Evolutionary conservation across 805 yeast species (phyloP), one percentile per base, ranked within the genome.

Genomic region (Candida taoyuanica): DNA sequence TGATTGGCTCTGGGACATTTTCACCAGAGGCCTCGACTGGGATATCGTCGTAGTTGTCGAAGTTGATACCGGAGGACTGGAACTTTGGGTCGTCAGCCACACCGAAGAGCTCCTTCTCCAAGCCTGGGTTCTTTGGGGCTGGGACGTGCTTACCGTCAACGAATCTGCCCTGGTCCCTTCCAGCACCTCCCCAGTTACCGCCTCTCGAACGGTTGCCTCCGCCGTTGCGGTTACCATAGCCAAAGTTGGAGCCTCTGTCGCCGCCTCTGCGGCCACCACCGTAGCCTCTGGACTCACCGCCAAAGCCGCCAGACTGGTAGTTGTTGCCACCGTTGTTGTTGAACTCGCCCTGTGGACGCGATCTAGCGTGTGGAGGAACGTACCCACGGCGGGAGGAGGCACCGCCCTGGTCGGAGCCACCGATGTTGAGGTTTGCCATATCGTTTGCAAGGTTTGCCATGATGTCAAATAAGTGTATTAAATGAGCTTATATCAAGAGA

Each of bases 1-100:
- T 67, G 54, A 93, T 85, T 48, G 97, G 88, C 60, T 89, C 98
- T 46, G 98, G 98, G 39, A 87, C 95, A 44, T 83, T 78, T 28
- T 82, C 83, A 68, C 99, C 99, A 34, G 95, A 68, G 34, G 97
- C 99, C 68, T 93, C 98, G 47, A 93, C 97, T 44, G 98, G 98
- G 49, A 93, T 93, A 43, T 94, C 98, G 63, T 93, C 99, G 67
- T 93, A 93, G 73, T 86, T 88, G 66, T 94, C 99, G 59, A 93
- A 93, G 71, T 93, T 93, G 68, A 93, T 93, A 74, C 99, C 99
- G 27, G 96, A 84, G 37, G 94, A 80, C 71, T 85, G 96, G 70
- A 81, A 78, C 28, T 61, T 57, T 53, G 87, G 73, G 46, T 71
- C 73, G 29, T 66, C 68, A 23, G 68, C 60, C 56, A 81, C 95